These are phyloP conservation scores for Phytophthora macrochlamydospora DNA, from an alignment of 352 stramenopile genomes.

Conservation along the genomic window DNA sequence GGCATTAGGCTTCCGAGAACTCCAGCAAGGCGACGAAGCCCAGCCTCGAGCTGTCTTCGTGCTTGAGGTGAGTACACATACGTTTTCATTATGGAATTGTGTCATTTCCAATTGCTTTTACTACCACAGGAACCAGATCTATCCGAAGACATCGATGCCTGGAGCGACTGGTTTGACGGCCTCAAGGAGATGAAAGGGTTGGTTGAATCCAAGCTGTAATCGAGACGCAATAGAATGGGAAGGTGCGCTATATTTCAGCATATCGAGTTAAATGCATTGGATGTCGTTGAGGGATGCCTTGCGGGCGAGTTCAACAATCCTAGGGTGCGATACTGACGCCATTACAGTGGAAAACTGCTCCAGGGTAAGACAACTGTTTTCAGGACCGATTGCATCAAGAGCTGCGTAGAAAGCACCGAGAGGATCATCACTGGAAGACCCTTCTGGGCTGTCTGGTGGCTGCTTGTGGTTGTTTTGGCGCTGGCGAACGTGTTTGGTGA, in stretches of 20 bases:
- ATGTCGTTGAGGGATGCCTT: conserved; percentile 58
- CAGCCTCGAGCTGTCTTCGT: conserved; percentile 57
- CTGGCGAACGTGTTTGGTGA: conserved; percentile 49
- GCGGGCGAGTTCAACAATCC: conserved; percentile 50
- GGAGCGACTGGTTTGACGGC: conserved; percentile 83
- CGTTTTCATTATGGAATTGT: neutral
- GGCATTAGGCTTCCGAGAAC: conserved; percentile 71
- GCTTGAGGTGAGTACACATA: conserved; percentile 50
- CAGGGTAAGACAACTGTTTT: conserved; percentile 10
- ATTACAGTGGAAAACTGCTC: conserved; percentile 49
- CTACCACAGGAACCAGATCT: conserved; percentile 73
- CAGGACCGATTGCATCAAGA: conserved; percentile 21
- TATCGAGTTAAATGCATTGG: conserved; percentile 52
- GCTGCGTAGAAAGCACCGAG: conserved; percentile 26
- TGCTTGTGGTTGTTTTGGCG: too few relatives aligned
- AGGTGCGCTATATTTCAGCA: too few relatives aligned
- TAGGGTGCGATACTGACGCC: conserved; percentile 35
- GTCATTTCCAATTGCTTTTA: conserved; percentile 3
- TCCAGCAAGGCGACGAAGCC: conserved; percentile 47
- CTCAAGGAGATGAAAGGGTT: conserved; percentile 70
- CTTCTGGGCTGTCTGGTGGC: too few relatives aligned
- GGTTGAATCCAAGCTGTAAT: conserved; percentile 41
- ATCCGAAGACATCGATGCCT: conserved; percentile 72
- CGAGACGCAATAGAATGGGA: neutral
- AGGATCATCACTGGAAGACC: neutral